Base-by-base conservation (phyloP, 495 filamentous ascomycete species). In the Lepraria neglecta region DNA sequence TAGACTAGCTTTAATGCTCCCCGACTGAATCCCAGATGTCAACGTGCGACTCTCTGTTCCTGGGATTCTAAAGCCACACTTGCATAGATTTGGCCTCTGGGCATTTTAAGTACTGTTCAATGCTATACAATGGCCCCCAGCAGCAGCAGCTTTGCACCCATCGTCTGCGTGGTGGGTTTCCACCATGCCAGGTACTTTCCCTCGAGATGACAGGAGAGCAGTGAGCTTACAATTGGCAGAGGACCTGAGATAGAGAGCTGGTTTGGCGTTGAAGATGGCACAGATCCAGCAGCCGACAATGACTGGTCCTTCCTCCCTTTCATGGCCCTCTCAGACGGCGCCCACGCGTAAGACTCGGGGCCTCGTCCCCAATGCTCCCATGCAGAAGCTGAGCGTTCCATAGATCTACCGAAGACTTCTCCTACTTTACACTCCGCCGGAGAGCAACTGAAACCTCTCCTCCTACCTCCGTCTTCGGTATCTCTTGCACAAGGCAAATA, bases 301-400 rank as follows among this genome's bases (percentile, higher is more conserved):
- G 91, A 95, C 70, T 98, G 94, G 94, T 80, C 84, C 6, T 75
- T 96, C 62, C 79, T 98, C 52, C 94, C 94, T 0, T 98, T 97
- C 74, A 96, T 97, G 89, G 94, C 92, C n/a, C 76, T 98, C 64
- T 90, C 89, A 38, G 94, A 98, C 72, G 94, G 94, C 33, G 94
- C 94, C 43, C 94, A 98, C 76, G 81, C 90, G 90, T 95, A 81
- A 68, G 87, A 77, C 51, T 48, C 58, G 48, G 56, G 12, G 30
- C 51, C n/a, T 56, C 38, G 27, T 57, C 50, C 61, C 46, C 24
- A 42, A 10, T 28, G 40, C 15, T 30, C 15, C 14, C 6, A 31
- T 24, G 35, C 44, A 56, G 30, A 50, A 33, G 57, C 68, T 71
- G 48, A 72, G 50, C 51, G 21, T 58, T 40, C 31, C 54, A 45